Evolutionary conservation across 352 stramenopile species (phyloP).

Genomic region (Globisporangium heterothallicum): DNA sequence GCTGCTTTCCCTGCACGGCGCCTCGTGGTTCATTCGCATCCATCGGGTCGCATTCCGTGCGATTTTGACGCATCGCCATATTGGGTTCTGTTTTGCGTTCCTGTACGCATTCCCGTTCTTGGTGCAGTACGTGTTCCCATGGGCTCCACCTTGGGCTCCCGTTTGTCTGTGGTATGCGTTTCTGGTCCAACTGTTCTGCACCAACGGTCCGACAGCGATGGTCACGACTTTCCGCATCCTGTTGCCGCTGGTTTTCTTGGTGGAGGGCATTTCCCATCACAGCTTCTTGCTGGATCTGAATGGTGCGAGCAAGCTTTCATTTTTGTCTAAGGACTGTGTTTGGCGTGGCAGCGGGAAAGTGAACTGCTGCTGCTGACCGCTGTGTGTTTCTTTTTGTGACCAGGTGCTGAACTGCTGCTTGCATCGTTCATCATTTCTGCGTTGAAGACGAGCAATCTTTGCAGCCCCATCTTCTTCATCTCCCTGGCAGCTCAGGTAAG

Average conservation of each 20-base stretch:
- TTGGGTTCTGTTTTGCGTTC: conserved; percentile 85
- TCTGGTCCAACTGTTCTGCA: conserved; percentile 85
- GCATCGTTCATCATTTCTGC: conserved; percentile 84
- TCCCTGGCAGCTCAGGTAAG: conserved; percentile 72
- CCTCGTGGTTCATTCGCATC: conserved; percentile 74
- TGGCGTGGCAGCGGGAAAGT: not conserved
- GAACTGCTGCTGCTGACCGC: not conserved
- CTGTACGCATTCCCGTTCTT: conserved; percentile 84
- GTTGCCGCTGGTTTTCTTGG: conserved; percentile 76
- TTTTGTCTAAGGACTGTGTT: conserved; percentile 4
- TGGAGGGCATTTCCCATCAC: conserved; percentile 85
- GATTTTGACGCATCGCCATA: conserved; percentile 78
- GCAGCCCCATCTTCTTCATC: conserved; percentile 78
- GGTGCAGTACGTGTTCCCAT: conserved; percentile 85
- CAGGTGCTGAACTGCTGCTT: conserved; percentile 76
- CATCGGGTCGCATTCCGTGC: conserved; percentile 78
- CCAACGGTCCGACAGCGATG: conserved; percentile 77
- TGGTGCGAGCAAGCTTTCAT: too few relatives aligned
- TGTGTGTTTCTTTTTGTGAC: conserved; percentile 2
- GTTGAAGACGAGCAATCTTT: conserved; percentile 82
- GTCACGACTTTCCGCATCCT: conserved; percentile 83
- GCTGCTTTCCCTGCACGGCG: conserved; percentile 58
- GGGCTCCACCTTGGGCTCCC: conserved; percentile 81
- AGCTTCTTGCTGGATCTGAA: conserved; percentile 89
- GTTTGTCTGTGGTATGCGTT: conserved; percentile 90